These are phyloP conservation scores for Tricholoma furcatifolium DNA, from an alignment of 768 basidiomycete species.

Conservation along the genomic window DNA sequence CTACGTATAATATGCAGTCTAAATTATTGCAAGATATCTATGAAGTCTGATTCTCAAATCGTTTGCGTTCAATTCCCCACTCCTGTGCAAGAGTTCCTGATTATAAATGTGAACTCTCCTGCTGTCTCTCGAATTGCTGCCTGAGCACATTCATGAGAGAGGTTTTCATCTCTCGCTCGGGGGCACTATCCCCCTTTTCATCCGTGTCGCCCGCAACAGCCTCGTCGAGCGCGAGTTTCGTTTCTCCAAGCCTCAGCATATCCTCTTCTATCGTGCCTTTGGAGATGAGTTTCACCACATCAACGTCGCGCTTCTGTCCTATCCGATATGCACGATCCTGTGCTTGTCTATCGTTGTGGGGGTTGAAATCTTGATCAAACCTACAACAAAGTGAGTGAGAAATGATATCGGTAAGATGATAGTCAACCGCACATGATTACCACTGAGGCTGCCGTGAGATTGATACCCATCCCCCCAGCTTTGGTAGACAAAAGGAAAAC, in stretches of 20 bases:
- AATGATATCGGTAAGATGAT: neutral
- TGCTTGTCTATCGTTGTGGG: constrained; percentile 96
- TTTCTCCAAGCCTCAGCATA: constrained; percentile 86
- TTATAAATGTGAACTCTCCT: constrained; percentile 22
- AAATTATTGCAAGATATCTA: neutral
- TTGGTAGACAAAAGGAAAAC: constrained; percentile 92
- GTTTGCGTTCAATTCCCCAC: too few species aligned
- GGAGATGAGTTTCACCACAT: constrained; percentile 92
- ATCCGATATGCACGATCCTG: constrained; percentile 98
- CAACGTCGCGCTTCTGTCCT: constrained; percentile 91
- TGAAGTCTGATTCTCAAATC: neutral
- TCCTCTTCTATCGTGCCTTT: constrained; percentile 95
- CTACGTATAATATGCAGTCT: neutral
- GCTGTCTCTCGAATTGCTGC: constrained; percentile 72
- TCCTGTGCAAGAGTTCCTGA: constrained; percentile 4
- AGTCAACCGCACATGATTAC: constrained; percentile 74
- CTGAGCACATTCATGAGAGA: constrained; percentile 83
- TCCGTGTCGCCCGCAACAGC: constrained; percentile 86
- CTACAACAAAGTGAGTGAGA: constrained; percentile 31
- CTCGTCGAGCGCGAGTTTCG: constrained; percentile 89
- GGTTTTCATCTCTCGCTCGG: constrained; percentile 81
- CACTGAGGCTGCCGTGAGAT: constrained; percentile 92
- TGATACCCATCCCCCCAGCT: constrained; percentile 96
- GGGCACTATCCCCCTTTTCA: constrained; percentile 57
- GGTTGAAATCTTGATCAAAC: constrained; percentile 99